These are phyloP conservation scores for Proliferodiscus dingleyae DNA, from an alignment of 2,329 filamentous ascomycete species.

Conservation along the genomic window DNA sequence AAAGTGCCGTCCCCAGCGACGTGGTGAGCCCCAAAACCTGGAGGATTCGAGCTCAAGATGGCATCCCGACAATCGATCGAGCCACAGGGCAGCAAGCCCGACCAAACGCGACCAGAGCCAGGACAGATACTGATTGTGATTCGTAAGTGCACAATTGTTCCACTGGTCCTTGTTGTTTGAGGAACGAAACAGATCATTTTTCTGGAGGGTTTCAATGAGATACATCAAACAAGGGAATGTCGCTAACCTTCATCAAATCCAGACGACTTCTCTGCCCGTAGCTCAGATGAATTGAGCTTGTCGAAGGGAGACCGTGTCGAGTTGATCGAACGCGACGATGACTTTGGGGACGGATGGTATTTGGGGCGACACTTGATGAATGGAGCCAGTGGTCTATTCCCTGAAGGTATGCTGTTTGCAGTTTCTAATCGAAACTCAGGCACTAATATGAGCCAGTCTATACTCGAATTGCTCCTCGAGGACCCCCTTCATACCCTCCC, in stretches of 20 bases:
- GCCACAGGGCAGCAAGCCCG: slow-evolving; percentile 29
- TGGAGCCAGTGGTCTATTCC: slow-evolving; percentile 73
- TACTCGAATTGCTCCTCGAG: slow-evolving; percentile 32
- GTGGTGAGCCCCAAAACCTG: slow-evolving; percentile 9
- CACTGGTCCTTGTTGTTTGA: slow-evolving; percentile 7
- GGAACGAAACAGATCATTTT: slow-evolving; percentile 7
- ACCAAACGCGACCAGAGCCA: slow-evolving; percentile 45
- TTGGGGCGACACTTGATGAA: slow-evolving; percentile 69
- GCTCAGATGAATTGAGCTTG: slow-evolving; percentile 87
- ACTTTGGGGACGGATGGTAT: slow-evolving; percentile 87
- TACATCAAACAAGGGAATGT: slow-evolving; percentile 1
- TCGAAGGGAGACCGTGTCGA: slow-evolving; percentile 80
- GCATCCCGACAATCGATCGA: slow-evolving; percentile 41
- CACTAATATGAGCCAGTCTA: slow-evolving; percentile 29
- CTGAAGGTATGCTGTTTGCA: slow-evolving; percentile 56
- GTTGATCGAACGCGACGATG: slow-evolving; percentile 78
- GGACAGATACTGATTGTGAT: slow-evolving; percentile 68
- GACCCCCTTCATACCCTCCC: slow-evolving; percentile 27
- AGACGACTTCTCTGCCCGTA: slow-evolving; percentile 92
- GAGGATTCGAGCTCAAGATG: slow-evolving; percentile 29
- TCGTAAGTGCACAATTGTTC: slow-evolving; percentile 48
- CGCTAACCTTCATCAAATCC: slow-evolving; percentile 15
- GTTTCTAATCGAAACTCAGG: background rate
- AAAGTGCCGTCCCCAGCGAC: slow-evolving; percentile 20
- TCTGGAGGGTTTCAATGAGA: slow-evolving; percentile 6